Evolutionary conservation across 768 basidiomycete species (phyloP), one percentile per base, ranked within the genome.

Genomic region (Paxillus ammoniavirescens): DNA sequence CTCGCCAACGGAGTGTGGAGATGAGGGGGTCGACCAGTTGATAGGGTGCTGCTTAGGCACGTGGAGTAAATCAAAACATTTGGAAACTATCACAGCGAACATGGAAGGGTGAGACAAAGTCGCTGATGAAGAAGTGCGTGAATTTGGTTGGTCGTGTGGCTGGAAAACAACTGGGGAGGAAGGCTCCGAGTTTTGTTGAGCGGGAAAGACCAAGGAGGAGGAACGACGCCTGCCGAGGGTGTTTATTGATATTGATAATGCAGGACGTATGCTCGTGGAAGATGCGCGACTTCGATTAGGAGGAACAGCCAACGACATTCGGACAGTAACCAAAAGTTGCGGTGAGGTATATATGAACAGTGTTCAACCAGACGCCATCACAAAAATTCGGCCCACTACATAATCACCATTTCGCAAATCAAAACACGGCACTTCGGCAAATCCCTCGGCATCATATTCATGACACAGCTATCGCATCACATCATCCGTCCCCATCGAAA

Each of bases 141-240:
- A 18, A 45, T 45, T 28, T 1, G 52, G 9, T 2, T 54, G 31
- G 46, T 30, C 47, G 31, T 52, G 31, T 7, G 38, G 30, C 8
- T 48, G 40, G 23, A 48, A 35, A 15, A 18, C 42, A 48, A 49
- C 26, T 14, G 50, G 60, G 13, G 45, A 30, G 12, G 55, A 50
- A 35, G 64, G 43, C 31, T 61, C 58, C 5, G 57, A 53, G 44
- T 40, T 26, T 41, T 57, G 61, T 42, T 61, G 63, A 8, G 65
- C 54, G 28, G 68, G 66, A 33, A 75, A 68, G 44, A 82, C 70
- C 57, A 73, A 76, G 14, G 78, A 79, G 54, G 73, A 74, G 9
- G 81, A 82, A 14, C 80, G 78, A 54, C 82, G 76, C 53, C 81
- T 75, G 40, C 81, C 83, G 46, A 84, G 77, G 52, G 82, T 73